Conservation (phyloP, 108 stramenopile genomes). For the Nitzschia sp. region DNA sequence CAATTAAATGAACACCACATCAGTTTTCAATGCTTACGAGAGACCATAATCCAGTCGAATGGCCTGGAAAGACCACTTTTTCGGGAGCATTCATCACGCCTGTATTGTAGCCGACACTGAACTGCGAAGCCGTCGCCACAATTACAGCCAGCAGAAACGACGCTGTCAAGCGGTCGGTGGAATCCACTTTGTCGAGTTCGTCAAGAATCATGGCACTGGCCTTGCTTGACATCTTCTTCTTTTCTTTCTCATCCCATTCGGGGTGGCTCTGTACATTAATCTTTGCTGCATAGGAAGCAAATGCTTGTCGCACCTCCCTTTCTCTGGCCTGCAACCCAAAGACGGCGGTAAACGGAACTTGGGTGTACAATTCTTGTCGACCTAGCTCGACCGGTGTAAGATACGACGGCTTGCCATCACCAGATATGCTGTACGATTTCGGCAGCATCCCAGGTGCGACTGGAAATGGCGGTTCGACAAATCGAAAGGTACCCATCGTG, state of each 20-base stretch:
- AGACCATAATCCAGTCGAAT: constrained; percentile 71
- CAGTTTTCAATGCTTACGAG: too few relatives aligned
- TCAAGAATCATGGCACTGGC: constrained; percentile 72
- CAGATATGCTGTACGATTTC: constrained; percentile 59
- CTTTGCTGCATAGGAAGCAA: constrained; percentile 75
- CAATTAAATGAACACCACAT: neutral
- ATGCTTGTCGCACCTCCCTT: constrained; percentile 57
- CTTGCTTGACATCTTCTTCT: neutral
- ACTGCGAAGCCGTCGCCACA: constrained; percentile 66
- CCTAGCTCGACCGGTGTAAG: constrained; percentile 79
- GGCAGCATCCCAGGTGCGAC: constrained; percentile 9
- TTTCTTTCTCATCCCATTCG: neutral
- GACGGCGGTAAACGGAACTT: constrained; percentile 79
- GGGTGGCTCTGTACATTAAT: constrained; percentile 40
- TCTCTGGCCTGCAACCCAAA: constrained; percentile 77
- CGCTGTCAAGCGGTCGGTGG: constrained; percentile 53
- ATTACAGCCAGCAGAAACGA: constrained; percentile 73
- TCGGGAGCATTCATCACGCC: constrained; percentile 86
- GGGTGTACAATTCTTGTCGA: constrained; percentile 75
- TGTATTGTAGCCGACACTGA: constrained; percentile 78
- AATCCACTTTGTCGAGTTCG: constrained; percentile 70
- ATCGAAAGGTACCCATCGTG: constrained; percentile 3
- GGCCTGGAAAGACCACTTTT: constrained; percentile 80
- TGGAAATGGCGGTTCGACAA: neutral
- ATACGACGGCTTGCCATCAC: constrained; percentile 45